Conservation (phyloP, 371 early-diverging fungal species). For the Saksenaea vasiformis region DNA sequence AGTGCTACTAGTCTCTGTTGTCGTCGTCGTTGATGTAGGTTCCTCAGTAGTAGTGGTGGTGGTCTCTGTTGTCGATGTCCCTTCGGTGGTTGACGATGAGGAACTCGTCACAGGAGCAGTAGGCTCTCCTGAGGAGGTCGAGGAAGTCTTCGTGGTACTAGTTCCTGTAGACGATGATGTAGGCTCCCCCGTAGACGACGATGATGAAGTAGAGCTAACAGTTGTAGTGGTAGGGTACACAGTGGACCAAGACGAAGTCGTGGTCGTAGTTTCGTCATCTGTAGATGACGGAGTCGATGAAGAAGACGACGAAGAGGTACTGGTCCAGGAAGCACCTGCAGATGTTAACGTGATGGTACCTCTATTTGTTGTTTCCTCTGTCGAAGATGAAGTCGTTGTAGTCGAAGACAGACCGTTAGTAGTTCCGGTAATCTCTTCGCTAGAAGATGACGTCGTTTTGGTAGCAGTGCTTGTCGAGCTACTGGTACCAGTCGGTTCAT, state of each 20-base stretch:
- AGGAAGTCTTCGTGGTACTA: neutral
- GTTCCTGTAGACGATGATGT: neutral
- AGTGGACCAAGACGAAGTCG: neutral
- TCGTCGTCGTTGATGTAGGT: neutral
- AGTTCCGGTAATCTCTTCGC: no score
- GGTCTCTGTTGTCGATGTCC: neutral
- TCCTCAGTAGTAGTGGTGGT: slow-evolving; percentile 7
- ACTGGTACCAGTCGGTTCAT: no score
- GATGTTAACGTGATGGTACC: no score
- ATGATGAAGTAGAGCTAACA: neutral
- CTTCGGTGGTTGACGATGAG: neutral
- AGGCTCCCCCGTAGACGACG: neutral
- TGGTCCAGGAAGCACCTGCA: no score
- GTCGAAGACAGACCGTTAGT: no score
- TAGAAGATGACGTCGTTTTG: no score
- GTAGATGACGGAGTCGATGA: neutral
- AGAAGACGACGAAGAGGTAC: no score
- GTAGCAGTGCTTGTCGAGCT: no score
- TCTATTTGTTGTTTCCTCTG: no score
- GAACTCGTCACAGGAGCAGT: neutral
- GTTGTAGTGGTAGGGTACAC: neutral
- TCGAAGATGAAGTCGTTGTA: no score
- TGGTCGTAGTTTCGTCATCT: neutral
- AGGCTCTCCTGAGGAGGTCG: neutral
- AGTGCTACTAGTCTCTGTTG: slow-evolving; percentile 7